A percentile compares a stretch with the other conserved stretches of the same genome.
These are phyloP conservation scores for Echeveria elegans DNA, from an alignment of 164 flowering plant genomes.

Conservation along the genomic window DNA sequence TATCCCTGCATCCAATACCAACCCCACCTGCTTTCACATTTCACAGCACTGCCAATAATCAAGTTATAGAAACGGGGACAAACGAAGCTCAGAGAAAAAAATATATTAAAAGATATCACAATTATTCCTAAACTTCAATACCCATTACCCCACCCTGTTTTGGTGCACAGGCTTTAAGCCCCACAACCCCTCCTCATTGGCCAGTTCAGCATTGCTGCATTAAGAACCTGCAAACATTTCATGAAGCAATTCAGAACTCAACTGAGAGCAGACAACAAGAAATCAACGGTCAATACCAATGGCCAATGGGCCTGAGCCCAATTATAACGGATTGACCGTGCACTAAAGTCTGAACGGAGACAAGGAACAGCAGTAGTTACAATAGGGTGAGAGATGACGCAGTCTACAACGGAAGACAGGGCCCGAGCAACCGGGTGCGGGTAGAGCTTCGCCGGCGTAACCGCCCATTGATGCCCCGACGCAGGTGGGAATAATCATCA, in stretches of 20 bases:
- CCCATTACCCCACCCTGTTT: conserved; percentile 58
- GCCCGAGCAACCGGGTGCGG: conserved; percentile 88
- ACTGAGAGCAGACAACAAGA: too few relatives aligned
- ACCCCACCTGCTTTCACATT: conserved; percentile 49
- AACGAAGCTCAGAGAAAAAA: too few relatives aligned
- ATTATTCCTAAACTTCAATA: not conserved
- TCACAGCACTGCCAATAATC: not conserved
- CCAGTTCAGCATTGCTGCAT: conserved; percentile 91
- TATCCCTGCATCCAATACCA: conserved; percentile 80
- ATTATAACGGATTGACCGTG: not conserved
- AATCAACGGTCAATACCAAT: too few relatives aligned
- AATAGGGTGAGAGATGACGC: conserved; percentile 32
- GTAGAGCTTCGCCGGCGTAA: conserved; percentile 75
- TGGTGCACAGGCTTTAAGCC: conserved; percentile 74
- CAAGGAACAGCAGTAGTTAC: not conserved
- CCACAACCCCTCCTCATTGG: conserved; percentile 73
- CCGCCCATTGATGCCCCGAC: conserved; percentile 68
- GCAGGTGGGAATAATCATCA: too few relatives aligned
- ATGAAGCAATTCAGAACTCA: too few relatives aligned
- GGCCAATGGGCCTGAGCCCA: too few relatives aligned
- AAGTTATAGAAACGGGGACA: not conserved
- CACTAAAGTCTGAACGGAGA: not conserved
- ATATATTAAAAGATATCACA: not conserved
- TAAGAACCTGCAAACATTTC: conserved; percentile 79
- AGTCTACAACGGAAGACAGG: conserved; percentile 71